phyloP scores from a whole-genome alignment of 1,284 basidiomycete species.

The Tilletia horrida region DNA sequence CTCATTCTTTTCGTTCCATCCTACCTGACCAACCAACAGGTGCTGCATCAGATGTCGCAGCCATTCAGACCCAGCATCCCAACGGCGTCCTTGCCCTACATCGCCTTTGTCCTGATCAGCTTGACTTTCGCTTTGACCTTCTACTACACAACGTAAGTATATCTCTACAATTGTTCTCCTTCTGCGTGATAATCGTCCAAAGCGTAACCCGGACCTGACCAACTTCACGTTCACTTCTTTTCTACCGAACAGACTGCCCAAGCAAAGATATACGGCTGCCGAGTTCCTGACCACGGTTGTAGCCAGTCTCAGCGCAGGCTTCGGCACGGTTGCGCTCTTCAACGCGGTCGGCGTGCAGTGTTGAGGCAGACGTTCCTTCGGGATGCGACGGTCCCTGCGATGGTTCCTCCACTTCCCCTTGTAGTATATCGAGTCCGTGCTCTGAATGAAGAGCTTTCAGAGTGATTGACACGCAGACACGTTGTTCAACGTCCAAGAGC shows the following conservation, averaged over 20 bases:
- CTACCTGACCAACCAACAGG: constrained; percentile 20
- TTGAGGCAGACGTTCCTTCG: neutral
- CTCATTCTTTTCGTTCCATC: neutral
- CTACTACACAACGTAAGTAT: constrained; percentile 44
- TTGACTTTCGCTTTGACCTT: constrained; percentile 42
- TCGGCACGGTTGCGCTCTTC: constrained; percentile 47
- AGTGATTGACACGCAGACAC: too few species aligned
- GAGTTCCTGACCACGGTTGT: constrained; percentile 34
- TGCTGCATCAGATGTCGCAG: constrained; percentile 27
- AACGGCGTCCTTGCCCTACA: constrained; percentile 30
- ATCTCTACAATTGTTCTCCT: neutral
- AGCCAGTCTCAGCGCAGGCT: constrained; percentile 40
- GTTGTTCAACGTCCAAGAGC: too few species aligned
- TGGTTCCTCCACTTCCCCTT: too few species aligned
- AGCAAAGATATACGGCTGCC: constrained; percentile 24
- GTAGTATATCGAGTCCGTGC: too few species aligned
- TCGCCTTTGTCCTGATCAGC: constrained; percentile 36
- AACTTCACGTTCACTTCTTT: too few species aligned
- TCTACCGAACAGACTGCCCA: constrained; percentile 34
- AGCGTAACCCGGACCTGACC: neutral
- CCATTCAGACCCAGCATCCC: constrained; percentile 35
- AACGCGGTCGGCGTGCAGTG: constrained; percentile 48
- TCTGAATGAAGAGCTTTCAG: too few species aligned
- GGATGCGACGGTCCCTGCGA: too few species aligned
- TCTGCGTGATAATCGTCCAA: neutral